Percentiles rank a stretch among this genome's conserved stretches.
These are phyloP conservation scores for Ceratocystis huliohia DNA, from an alignment of 2,329 filamentous ascomycete species.

Conservation along the genomic window DNA sequence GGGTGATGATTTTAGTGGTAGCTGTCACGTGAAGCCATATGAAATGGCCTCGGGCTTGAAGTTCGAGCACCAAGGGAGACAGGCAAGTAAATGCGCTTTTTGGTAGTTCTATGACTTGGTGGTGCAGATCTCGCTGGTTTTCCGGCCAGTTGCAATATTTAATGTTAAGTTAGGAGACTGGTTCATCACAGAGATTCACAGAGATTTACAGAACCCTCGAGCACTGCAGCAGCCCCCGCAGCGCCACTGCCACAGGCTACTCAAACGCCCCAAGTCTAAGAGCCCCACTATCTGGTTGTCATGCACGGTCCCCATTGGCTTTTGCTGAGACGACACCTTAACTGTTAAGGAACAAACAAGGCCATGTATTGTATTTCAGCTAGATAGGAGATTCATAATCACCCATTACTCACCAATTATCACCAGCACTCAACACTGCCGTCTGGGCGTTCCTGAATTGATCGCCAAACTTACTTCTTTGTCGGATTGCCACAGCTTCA, in stretches of 20 bases:
- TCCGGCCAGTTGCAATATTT: no score
- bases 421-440: background rate
- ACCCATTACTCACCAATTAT: background rate
- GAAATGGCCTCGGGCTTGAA: no score
- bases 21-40: background rate
- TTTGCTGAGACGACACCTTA: conserved; percentile 20
- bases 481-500: background rate
- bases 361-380: conserved; percentile 18
- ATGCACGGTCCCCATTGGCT: conserved; percentile 17
- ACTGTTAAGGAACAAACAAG: conserved; percentile 18
- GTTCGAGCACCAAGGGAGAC: no score
- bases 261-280: background rate
- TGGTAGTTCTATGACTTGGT: no score
- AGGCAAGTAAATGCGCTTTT: no score
- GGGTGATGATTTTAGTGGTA: background rate
- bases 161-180: no score
- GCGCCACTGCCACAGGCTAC: background rate
- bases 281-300: conserved; percentile 16
- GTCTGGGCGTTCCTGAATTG: background rate
- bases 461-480: background rate
- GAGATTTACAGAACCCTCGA: background rate
- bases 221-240: background rate
- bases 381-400: conserved; percentile 13
- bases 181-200: background rate
- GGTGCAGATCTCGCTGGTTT: no score